Conservation (phyloP, 192 early-diverging fungal species). For the Bifiguratus adelaidae region DNA sequence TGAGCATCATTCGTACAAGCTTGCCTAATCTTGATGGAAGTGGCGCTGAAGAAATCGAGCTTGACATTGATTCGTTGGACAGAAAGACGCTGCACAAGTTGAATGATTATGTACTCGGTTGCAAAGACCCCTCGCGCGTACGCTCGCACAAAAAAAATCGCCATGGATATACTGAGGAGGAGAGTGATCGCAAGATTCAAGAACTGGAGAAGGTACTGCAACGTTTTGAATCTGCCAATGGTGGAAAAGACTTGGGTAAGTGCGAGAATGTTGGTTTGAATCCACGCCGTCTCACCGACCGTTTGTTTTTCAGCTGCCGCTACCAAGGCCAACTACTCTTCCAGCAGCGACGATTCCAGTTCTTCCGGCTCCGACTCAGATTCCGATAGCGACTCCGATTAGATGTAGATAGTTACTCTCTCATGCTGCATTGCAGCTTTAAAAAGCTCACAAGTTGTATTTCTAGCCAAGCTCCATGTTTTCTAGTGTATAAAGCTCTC, state of each 20-base stretch:
- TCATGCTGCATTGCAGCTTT: too few relatives aligned
- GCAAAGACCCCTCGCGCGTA: slow-evolving; percentile 27
- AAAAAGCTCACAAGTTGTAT: too few relatives aligned
- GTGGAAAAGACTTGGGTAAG: slow-evolving; percentile 10
- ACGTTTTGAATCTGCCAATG: slow-evolving; percentile 28
- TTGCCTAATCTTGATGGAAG: slow-evolving; percentile 49
- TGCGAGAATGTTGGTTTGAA: too few relatives aligned
- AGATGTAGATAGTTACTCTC: slow-evolving; percentile 17
- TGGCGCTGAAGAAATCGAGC: slow-evolving; percentile 84
- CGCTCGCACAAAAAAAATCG: slow-evolving; percentile 31
- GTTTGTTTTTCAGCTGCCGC: too few relatives aligned
- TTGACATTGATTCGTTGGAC: slow-evolving; percentile 90
- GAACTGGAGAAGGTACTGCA: slow-evolving; percentile 31
- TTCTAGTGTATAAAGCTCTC: too few relatives aligned
- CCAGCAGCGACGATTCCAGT: slow-evolving; percentile 39
- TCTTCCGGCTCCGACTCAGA: slow-evolving; percentile 68
- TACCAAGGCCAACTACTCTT: too few relatives aligned
- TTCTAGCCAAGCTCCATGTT: too few relatives aligned
- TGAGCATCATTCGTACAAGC: slow-evolving; percentile 59
- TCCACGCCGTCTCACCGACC: too few relatives aligned
- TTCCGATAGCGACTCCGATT: slow-evolving; percentile 74
- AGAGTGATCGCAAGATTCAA: slow-evolving; percentile 28
- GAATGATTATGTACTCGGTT: slow-evolving; percentile 70
- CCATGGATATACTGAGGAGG: slow-evolving; percentile 28
- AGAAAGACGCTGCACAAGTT: slow-evolving; percentile 71